These are phyloP conservation scores for Pseudogymnoascus sp. DNA, from an alignment of 2,329 filamentous ascomycete genomes.

Conservation along the genomic window DNA sequence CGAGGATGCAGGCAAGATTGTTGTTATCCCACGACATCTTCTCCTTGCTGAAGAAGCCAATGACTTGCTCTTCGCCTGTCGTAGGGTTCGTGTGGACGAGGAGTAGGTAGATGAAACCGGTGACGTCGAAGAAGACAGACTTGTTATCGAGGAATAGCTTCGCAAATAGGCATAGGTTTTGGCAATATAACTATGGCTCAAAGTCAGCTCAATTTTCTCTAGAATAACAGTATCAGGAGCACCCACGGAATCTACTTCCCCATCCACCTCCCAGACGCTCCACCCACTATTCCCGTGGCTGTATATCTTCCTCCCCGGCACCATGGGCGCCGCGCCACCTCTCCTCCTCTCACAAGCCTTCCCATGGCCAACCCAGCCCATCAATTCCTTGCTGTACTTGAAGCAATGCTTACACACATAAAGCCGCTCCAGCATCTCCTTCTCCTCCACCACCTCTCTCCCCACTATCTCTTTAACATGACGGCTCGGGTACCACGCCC, in stretches of 20 bases:
- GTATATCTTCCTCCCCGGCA: slow-evolving; percentile 70
- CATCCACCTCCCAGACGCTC: slow-evolving; percentile 88
- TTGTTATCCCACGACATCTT: slow-evolving; percentile 99
- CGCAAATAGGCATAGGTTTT: slow-evolving; percentile 90
- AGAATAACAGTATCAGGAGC: slow-evolving; percentile 4
- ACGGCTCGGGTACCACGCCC: slow-evolving; percentile 88
- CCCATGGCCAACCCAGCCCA: slow-evolving; percentile 50
- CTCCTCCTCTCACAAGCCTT: slow-evolving; percentile 43
- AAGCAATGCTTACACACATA: slow-evolving; percentile 93
- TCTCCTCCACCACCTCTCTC: slow-evolving; percentile 29
- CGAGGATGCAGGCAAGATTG: slow-evolving; percentile 89
- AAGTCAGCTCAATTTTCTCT: neutral
- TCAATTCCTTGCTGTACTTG: slow-evolving; percentile 67
- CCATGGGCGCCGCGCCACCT: slow-evolving; percentile 24
- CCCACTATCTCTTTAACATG: slow-evolving; percentile 66
- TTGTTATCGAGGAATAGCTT: slow-evolving; percentile 98
- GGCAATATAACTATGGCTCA: slow-evolving; percentile 63
- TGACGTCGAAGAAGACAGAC: slow-evolving; percentile 94
- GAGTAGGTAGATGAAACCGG: slow-evolving; percentile 89
- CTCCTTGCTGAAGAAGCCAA: slow-evolving; percentile 98
- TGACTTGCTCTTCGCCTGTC: slow-evolving; percentile 45
- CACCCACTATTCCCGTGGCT: slow-evolving; percentile 60
- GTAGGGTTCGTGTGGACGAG: slow-evolving; percentile 57
- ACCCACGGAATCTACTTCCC: slow-evolving; percentile 67
- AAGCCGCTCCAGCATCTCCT: slow-evolving; percentile 51